A percentile compares a stretch with the other conserved stretches of the same genome.
phyloP scores from a whole-genome alignment of 768 basidiomycete genomes.

The Stropharia rugosoannulata region DNA sequence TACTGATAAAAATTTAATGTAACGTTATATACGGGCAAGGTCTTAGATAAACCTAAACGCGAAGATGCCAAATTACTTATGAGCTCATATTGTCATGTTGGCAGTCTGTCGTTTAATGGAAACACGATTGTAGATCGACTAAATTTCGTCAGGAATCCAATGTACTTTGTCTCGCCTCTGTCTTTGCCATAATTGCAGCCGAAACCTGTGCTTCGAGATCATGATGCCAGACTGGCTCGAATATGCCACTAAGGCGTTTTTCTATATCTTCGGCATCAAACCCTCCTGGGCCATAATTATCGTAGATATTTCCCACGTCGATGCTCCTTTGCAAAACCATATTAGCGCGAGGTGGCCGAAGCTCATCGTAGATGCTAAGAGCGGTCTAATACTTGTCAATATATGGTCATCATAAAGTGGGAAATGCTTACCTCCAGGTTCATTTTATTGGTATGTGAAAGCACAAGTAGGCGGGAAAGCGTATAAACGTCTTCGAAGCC shows the following conservation, averaged over 20 bases:
- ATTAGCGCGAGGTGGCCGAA: constrained; percentile 48
- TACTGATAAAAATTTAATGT: constrained; percentile 67
- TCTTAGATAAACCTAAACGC: background rate
- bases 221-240: constrained; percentile 50
- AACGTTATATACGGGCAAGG: background rate
- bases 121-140: too few species aligned
- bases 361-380: constrained; percentile 42
- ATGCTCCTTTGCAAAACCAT: constrained; percentile 43
- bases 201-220: constrained; percentile 41
- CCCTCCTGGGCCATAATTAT: constrained; percentile 34
- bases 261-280: constrained; percentile 28
- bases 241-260: constrained; percentile 35
- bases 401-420: background rate
- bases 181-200: constrained; percentile 22
- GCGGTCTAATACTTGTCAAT: constrained; percentile 33
- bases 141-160: background rate
- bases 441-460: constrained; percentile 34
- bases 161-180: background rate
- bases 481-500: constrained; percentile 56
- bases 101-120: too few species aligned
- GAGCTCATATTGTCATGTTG: too few species aligned
- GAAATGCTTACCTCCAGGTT: constrained; percentile 39
- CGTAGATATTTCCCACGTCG: constrained; percentile 42
- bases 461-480: constrained; percentile 43
- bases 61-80: too few species aligned